Evolutionary conservation across 371 early-diverging fungal species (phyloP), one percentile per base, ranked within the genome.

Genomic region (Nematocida major): DNA sequence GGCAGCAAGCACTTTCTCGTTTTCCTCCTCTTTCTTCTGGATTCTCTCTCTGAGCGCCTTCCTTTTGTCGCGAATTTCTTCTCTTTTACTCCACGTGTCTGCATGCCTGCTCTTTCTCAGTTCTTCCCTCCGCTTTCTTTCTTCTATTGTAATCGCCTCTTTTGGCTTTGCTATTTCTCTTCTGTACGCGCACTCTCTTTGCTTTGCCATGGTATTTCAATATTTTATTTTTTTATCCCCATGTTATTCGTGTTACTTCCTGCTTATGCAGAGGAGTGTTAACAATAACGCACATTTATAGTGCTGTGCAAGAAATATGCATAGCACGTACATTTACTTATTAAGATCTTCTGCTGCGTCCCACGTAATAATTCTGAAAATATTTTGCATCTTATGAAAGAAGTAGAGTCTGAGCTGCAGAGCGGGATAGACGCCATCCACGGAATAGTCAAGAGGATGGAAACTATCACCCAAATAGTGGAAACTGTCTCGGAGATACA

Each of bases 171-270:
- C 61, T 15, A 63, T 50, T 32, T 57, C 26, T 50, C 65, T 63
- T 15, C 76, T 15, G 70, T 39, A 36, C 13, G 65, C 53, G 43
- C 76, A 73, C 9, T 61, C 48, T 38, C 76, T 28, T 65, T 73
- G 76, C 43, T 73, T 73, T 1, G 47, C 49, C 76, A 73, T 73
- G 3, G 26, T 22, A 32, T 62, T 59, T 61, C 13, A 43, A 45
- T 48, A 26, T 53, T 42, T 73, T 39, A 51, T 36, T 38, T 73
- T 73, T 63, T 73, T 24, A 32, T 30, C 11, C 20, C 59, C 59
- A 15, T 73, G 76, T 62, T 73, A 43, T 54, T 49, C 47, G 76
- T 73, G 76, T 73, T 73, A 48, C 62, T 48, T 38, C 3, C 54
- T 20, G 51, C 24, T 61, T 32, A 73, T 61, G 40, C 34, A 18